phyloP scores from a whole-genome alignment of 140 eudicot species.

The Flaveria floridana region DNA sequence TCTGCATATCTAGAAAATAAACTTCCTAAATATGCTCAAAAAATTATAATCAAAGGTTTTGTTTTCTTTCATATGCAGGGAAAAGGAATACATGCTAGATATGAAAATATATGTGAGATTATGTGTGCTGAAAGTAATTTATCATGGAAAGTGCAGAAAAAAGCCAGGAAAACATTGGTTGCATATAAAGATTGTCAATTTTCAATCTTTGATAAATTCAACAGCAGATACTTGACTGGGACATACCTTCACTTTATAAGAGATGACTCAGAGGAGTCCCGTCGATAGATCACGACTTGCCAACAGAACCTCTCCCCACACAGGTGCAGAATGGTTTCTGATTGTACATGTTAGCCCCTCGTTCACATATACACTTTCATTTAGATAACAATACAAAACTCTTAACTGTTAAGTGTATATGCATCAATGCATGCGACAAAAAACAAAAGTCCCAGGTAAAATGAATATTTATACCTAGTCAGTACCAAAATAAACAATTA shows the following conservation, averaged over 20 bases:
- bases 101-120: too few species aligned
- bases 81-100: too few species aligned
- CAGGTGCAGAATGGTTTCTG: neutral
- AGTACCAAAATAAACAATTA: conserved; percentile 26
- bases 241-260: neutral
- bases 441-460: conserved; percentile 23
- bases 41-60: too few species aligned
- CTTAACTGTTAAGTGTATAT: neutral
- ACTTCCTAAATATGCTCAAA: too few species aligned
- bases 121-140: neutral
- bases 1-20: neutral
- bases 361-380: neutral
- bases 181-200: neutral
- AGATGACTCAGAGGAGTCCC: neutral
- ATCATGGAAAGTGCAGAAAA: neutral
- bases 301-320: neutral
- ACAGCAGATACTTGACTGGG: conserved; percentile 1
- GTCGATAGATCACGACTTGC: neutral
- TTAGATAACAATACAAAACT: conserved; percentile 5
- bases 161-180: neutral
- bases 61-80: too few species aligned
- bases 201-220: conserved; percentile 1
- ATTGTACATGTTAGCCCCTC: neutral
- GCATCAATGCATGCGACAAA: neutral
- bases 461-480: conserved; percentile 18